Evolutionary conservation across 805 yeast genomes (phyloP), one percentile per base, ranked within the genome.

Genomic region (Lachancea dasiensis): DNA sequence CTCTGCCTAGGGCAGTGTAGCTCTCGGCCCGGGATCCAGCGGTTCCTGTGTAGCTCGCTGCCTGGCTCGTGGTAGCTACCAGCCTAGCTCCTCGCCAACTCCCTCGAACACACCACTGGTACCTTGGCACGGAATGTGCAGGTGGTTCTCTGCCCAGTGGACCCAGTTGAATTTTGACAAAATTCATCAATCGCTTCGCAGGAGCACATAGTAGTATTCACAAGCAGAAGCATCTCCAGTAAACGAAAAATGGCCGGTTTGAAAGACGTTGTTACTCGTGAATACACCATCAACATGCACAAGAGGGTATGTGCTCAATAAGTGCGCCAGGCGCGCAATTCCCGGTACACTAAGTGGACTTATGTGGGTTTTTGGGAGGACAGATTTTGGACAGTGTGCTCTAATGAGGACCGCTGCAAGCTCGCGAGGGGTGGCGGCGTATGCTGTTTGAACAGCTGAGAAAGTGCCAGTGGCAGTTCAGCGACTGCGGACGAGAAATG

Each of bases 241-340:
- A 37, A 28, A 41, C 45, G 60, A 58, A 56, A 68, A 56, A 68
- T 69, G 73, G 70, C 73, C 58, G 69, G 69, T 73, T 77, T 87
- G 70, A 84, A 85, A 77, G 97, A 92, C 89, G 96, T 87, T 74
- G 97, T 92, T 74, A 85, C 98, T 72, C 95, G 99, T 75, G 99
- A 92, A 78, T 92, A 92, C 86, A 92, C 98, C 81, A 89, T 92
- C 75, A 90, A 92, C 86, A 77, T 90, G 74, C 95, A 87, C 95
- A 90, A 87, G 75, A 87, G 97, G 77, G 95, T 86, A 82, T 69
- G 94, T 83, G 30, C n/a, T n/a, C n/a, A n/a, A n/a, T n/a, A n/a
- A n/a, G n/a, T n/a, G n/a, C n/a, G n/a, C n/a, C n/a, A n/a, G n/a
- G n/a, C n/a, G n/a, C 25, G 21, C 15, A 5, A 9, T 21, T 5